Conservation (phyloP, 1,284 basidiomycete genomes). For the Ustilago hordei region DNA sequence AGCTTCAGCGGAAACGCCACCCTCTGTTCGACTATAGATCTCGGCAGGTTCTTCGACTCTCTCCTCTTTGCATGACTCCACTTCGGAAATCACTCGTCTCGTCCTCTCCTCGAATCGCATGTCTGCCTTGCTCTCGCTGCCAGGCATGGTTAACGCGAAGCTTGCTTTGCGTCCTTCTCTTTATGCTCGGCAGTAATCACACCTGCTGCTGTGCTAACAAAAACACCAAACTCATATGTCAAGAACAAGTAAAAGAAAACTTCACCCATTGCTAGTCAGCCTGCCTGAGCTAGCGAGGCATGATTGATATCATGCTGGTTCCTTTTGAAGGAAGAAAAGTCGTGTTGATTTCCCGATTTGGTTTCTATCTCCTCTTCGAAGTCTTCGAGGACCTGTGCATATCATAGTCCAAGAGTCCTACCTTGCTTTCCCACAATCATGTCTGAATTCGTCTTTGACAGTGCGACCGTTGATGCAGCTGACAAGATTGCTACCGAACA, state of each 20-base stretch:
- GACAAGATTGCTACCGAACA: too few species aligned
- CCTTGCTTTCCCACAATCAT: neutral
- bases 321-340: slow-evolving; percentile 4
- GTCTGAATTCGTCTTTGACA: neutral
- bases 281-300: slow-evolving; percentile 4
- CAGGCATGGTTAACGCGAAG: neutral
- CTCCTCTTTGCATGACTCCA: slow-evolving; percentile 7
- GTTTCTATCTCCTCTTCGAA: neutral
- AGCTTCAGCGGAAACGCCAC: slow-evolving; percentile 33
- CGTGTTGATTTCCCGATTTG: slow-evolving; percentile 17
- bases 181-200: slow-evolving; percentile 18
- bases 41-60: slow-evolving; percentile 35
- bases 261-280: slow-evolving; percentile 3
- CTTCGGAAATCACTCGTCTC: slow-evolving; percentile 16
- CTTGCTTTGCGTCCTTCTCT: neutral
- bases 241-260: neutral
- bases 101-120: slow-evolving; percentile 16
- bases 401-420: slow-evolving; percentile 4
- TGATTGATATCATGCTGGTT: slow-evolving; percentile 4
- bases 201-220: neutral
- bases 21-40: slow-evolving; percentile 35
- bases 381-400: neutral
- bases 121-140: neutral
- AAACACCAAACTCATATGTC: neutral
- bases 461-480: too few species aligned